A percentile compares a stretch with the other conserved stretches of the same genome.
phyloP scores from a whole-genome alignment of 768 basidiomycete genomes.

The Auricularia auricula-judae region DNA sequence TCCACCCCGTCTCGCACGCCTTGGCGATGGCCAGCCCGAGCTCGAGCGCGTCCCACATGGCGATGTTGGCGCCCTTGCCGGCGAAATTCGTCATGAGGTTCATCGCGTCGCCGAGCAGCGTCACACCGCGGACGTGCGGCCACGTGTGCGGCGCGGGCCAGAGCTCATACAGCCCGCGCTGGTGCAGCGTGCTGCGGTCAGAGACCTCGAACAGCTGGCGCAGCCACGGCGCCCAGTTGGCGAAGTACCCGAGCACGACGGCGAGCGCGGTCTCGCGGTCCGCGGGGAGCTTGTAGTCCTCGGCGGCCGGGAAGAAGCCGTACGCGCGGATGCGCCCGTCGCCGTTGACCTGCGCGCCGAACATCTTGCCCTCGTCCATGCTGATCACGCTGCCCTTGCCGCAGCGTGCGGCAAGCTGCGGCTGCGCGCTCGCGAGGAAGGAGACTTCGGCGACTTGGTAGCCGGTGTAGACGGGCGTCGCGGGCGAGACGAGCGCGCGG shows the following conservation, averaged over 20 bases:
- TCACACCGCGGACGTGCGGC: constrained; percentile 7
- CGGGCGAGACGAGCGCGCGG: constrained; percentile 21
- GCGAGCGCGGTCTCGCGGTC: background rate
- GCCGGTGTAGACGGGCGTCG: constrained; percentile 24
- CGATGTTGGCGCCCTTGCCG: constrained; percentile 27
- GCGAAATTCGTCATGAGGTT: constrained; percentile 27
- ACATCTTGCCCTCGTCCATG: constrained; percentile 14
- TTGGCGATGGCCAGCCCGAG: constrained; percentile 5
- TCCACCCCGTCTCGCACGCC: background rate
- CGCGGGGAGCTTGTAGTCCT: background rate
- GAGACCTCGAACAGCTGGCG: background rate
- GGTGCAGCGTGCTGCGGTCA: background rate
- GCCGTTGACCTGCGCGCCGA: constrained; percentile 24
- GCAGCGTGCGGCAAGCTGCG: constrained; percentile 16
- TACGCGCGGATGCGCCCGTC: constrained; percentile 18
- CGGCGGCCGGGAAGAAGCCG: background rate
- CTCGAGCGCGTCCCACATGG: constrained; percentile 19
- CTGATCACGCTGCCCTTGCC: constrained; percentile 20
- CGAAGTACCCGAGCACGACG: background rate
- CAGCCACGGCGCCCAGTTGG: background rate
- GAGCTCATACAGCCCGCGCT: constrained; percentile 4
- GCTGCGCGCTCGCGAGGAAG: constrained; percentile 11
- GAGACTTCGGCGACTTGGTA: constrained; percentile 12
- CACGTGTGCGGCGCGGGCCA: constrained; percentile 6
- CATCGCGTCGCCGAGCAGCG: constrained; percentile 24